These are phyloP conservation scores for Mimosa pudica DNA, from an alignment of 306 rosid species.

Conservation along the genomic window DNA sequence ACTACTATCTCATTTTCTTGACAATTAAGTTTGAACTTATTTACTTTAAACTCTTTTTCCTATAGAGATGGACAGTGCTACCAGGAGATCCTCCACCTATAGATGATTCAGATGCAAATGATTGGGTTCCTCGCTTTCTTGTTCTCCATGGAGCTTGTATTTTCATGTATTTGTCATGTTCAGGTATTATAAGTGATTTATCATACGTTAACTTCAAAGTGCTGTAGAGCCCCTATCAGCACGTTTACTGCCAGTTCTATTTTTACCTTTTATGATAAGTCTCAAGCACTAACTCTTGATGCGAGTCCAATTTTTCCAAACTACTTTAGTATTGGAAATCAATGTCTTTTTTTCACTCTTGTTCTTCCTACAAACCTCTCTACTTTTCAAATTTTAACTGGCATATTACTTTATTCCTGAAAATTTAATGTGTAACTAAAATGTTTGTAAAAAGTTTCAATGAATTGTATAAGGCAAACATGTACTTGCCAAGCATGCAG, in stretches of 20 bases:
- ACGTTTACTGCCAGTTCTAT: not conserved
- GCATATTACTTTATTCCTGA: not conserved
- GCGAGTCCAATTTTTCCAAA: not conserved
- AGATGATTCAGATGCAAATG: slow-evolving; percentile 78
- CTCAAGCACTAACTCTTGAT: not conserved
- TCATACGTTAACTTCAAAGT: not conserved
- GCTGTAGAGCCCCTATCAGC: not conserved
- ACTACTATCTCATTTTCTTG: not conserved
- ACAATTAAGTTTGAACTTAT: slow-evolving; percentile 17
- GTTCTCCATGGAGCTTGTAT: slow-evolving; percentile 80
- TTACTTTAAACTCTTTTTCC: slow-evolving; percentile 11
- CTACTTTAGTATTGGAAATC: not conserved
- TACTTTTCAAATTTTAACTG: not conserved
- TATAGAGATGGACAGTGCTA: slow-evolving; percentile 76
- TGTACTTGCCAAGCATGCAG: not conserved
- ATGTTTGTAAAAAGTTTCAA: not conserved
- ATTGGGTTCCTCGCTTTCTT: slow-evolving; percentile 90
- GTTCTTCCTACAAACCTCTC: not conserved
- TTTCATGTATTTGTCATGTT: slow-evolving; percentile 65
- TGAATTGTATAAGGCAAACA: not conserved
- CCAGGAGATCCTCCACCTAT: slow-evolving; percentile 88
- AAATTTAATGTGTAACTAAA: not conserved
- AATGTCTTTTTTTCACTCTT: slow-evolving; percentile 8
- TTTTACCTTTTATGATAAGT: not conserved
- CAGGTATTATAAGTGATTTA: slow-evolving; percentile 54